phyloP scores from a whole-genome alignment of 208 protist genomes.

The Acanthamoeba triangularis region DNA sequence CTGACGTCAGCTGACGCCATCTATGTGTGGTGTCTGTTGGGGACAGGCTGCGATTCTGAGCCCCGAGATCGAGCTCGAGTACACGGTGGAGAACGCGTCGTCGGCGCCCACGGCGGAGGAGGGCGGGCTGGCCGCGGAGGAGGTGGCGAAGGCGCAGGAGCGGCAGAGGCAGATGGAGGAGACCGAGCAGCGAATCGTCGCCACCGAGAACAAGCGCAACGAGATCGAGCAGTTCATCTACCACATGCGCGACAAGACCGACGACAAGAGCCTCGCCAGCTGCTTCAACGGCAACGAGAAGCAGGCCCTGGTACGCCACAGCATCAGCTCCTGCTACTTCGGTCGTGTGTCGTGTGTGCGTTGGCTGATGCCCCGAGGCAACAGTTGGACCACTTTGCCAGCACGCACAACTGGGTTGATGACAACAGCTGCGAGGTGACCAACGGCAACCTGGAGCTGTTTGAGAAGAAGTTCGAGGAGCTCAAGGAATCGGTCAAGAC shows the following conservation, averaged over 20 bases:
- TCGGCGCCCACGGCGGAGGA: conserved; percentile 1
- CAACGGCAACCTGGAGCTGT: conserved; percentile 51
- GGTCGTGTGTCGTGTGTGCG: neutral
- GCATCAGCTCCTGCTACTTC: too few species aligned
- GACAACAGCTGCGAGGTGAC: conserved; percentile 44
- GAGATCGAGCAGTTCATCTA: conserved; percentile 59
- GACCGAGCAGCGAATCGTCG: conserved; percentile 19
- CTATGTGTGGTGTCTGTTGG: neutral
- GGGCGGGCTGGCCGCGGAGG: neutral
- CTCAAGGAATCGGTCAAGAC: neutral
- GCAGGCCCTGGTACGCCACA: neutral
- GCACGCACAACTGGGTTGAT: conserved; percentile 13
- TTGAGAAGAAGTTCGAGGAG: conserved; percentile 53
- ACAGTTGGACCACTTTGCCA: neutral
- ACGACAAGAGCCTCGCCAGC: neutral
- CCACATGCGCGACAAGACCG: conserved; percentile 4
- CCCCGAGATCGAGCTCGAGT: conserved; percentile 63
- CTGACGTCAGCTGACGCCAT: too few species aligned
- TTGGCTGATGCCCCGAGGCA: neutral
- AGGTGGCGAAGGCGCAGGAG: neutral
- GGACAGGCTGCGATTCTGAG: conserved; percentile 44
- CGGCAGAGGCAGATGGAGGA: neutral
- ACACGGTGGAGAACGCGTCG: conserved; percentile 36
- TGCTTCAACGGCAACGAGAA: conserved; percentile 10
- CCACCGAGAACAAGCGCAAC: conserved; percentile 66